These are phyloP conservation scores for Aspergillus sp. DNA, from an alignment of 2,329 filamentous ascomycete genomes.

Conservation along the genomic window DNA sequence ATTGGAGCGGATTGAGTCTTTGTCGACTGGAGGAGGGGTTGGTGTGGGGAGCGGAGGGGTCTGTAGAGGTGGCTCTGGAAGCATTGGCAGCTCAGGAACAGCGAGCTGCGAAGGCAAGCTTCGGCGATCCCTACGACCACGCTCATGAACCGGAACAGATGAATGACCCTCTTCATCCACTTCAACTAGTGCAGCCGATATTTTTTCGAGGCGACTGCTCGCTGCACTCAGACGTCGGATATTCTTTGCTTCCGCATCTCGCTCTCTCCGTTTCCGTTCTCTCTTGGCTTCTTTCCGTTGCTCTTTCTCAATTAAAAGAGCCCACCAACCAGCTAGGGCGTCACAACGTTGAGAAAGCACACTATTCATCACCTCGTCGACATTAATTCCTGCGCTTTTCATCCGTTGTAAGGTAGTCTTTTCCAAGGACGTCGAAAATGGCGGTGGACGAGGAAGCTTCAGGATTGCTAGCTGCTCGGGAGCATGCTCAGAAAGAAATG, in stretches of 20 bases:
- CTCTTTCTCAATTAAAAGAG: conserved; percentile 89
- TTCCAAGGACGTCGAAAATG: conserved; percentile 82
- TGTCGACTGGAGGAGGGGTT: conserved; percentile 75
- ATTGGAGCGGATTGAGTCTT: conserved; percentile 67
- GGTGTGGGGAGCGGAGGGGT: conserved; percentile 43
- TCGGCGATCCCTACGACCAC: conserved; percentile 76
- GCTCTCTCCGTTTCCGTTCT: conserved; percentile 81
- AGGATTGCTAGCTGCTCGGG: conserved; percentile 86
- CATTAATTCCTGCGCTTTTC: conserved; percentile 89
- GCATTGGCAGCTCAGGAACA: conserved; percentile 71
- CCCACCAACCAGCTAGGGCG: conserved; percentile 92
- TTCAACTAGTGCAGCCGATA: conserved; percentile 73
- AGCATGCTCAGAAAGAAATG: conserved; percentile 84
- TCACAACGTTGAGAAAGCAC: conserved; percentile 89
- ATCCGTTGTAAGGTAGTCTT: conserved; percentile 90
- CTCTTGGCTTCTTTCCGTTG: conserved; percentile 77
- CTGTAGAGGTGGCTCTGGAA: conserved; percentile 61
- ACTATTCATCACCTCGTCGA: conserved; percentile 91
- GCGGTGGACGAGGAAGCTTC: conserved; percentile 73
- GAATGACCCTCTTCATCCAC: conserved; percentile 71
- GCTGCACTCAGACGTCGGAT: conserved; percentile 82
- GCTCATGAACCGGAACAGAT: conserved; percentile 57
- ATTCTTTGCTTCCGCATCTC: conserved; percentile 76
- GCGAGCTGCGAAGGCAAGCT: conserved; percentile 64
- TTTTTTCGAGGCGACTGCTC: conserved; percentile 78